These are phyloP conservation scores for Boletus rufocinnamomeus DNA, from an alignment of 768 basidiomycete species.

Conservation along the genomic window DNA sequence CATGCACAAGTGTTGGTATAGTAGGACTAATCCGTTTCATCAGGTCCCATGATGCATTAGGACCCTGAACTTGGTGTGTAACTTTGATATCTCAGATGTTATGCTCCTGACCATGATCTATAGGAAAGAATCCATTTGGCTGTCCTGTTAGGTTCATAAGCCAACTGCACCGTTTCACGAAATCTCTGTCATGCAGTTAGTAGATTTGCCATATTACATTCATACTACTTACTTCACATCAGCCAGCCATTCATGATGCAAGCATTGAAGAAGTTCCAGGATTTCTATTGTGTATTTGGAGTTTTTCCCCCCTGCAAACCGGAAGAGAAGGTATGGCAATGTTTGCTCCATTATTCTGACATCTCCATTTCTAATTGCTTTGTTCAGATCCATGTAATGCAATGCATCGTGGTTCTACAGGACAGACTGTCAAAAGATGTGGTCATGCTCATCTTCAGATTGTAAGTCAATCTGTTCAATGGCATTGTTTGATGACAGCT, in stretches of 20 bases:
- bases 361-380: constrained; percentile 3
- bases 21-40: not conserved
- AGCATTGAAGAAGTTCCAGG: not conserved
- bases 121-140: not conserved
- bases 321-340: not conserved
- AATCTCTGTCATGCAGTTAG: not conserved
- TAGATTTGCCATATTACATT: not conserved
- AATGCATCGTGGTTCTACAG: not conserved
- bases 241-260: not conserved
- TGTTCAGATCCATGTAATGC: not conserved
- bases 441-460: not conserved
- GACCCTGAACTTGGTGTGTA: not conserved
- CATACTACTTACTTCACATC: not conserved
- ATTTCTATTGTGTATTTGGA: not conserved
- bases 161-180: not conserved
- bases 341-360: constrained; percentile 1
- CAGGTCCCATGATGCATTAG: not conserved
- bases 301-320: not conserved
- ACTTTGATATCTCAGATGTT: not conserved
- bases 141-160: not conserved
- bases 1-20: not conserved
- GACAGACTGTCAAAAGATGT: not conserved
- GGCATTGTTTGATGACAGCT: not conserved
- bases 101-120: not conserved
- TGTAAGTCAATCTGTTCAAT: not conserved